Conservation (phyloP, 208 protist species). For the Leishmania braziliensis region DNA sequence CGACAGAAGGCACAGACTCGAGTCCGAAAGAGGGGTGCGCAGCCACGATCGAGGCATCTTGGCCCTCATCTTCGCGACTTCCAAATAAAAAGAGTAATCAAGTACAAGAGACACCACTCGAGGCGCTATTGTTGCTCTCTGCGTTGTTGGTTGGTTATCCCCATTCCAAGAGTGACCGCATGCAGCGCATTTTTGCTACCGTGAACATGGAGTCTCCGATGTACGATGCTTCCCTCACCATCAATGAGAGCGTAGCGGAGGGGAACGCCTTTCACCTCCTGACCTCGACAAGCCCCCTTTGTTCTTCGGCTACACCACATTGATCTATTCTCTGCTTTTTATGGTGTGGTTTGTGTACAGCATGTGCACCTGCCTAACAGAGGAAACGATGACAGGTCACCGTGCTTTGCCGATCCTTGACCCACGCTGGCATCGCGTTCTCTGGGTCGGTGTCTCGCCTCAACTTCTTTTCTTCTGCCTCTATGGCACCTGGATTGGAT, state of each 20-base stretch:
- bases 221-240: conserved; percentile 6
- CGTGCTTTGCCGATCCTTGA: conserved; percentile 25
- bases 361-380: conserved; percentile 8
- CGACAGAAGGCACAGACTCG: neutral
- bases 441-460: conserved; percentile 30
- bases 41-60: neutral
- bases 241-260: conserved; percentile 1
- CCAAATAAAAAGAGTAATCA: neutral
- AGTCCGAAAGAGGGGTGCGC: neutral
- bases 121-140: neutral
- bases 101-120: no score
- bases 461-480: conserved; percentile 37
- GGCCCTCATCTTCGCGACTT: neutral
- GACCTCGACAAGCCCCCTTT: conserved; percentile 14
- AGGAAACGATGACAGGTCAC: conserved; percentile 14
- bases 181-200: neutral
- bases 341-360: conserved; percentile 28
- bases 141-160: neutral
- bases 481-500: conserved; percentile 36
- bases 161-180: neutral
- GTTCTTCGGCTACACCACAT: conserved; percentile 32
- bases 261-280: conserved; percentile 25
- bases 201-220: conserved; percentile 3
- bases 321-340: conserved; percentile 18
- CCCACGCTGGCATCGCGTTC: conserved; percentile 31